These are phyloP conservation scores for Antarctomyces pellizariae DNA, from an alignment of 495 filamentous ascomycete species.

Conservation along the genomic window DNA sequence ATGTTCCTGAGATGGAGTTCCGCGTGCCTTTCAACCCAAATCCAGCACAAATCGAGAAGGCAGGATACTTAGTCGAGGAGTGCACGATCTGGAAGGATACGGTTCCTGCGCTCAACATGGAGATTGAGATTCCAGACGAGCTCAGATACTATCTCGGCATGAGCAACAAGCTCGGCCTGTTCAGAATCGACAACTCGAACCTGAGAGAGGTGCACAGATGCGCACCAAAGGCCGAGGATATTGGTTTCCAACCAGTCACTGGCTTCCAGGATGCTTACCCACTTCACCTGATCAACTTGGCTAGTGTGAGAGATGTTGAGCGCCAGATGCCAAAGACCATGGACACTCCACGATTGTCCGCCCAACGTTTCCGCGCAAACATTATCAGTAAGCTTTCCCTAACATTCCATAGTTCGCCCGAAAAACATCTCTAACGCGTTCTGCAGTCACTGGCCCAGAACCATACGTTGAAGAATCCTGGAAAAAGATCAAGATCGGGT, in stretches of 20 bases:
- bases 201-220: constrained; percentile 48
- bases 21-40: constrained; percentile 42
- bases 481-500: constrained; percentile 42
- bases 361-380: constrained; percentile 61
- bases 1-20: constrained; percentile 28
- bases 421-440: not conserved
- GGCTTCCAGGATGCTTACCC: constrained; percentile 83
- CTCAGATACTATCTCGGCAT: constrained; percentile 37
- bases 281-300: constrained; percentile 54
- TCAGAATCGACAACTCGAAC: constrained; percentile 38
- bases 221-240: constrained; percentile 40
- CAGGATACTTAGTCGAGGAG: constrained; percentile 32
- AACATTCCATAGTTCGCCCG: constrained; percentile 3
- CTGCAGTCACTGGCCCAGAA: constrained; percentile 28
- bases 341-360: constrained; percentile 25
- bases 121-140: constrained; percentile 22
- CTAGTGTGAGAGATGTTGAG: constrained; percentile 43
- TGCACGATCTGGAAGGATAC: constrained; percentile 66
- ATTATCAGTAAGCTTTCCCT: constrained; percentile 31
- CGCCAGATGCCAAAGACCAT: constrained; percentile 28
- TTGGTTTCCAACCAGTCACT: constrained; percentile 54
- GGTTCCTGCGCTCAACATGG: constrained; percentile 35
- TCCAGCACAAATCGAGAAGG: constrained; percentile 22
- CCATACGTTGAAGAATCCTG: constrained; percentile 57
- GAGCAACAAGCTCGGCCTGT: constrained; percentile 40